Percentiles rank a stretch among this genome's conserved stretches.
Conservation (phyloP, 2,329 filamentous ascomycete genomes). For the Paramyrothecium roridum region DNA sequence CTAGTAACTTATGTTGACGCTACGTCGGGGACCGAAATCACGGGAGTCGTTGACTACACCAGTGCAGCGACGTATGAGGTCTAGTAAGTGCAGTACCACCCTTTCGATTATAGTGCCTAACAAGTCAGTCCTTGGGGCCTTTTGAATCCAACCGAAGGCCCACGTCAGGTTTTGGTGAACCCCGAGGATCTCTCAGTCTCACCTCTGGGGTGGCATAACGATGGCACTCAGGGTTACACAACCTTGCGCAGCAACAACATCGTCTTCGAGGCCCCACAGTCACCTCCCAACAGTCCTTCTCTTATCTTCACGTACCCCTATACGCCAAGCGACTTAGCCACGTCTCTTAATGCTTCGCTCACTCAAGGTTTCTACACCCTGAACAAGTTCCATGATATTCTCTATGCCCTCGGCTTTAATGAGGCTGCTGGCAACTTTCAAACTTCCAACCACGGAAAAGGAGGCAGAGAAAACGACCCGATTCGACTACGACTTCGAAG, state of each 20-base stretch:
- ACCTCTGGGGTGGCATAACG: constrained; percentile 45
- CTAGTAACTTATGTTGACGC: constrained; percentile 52
- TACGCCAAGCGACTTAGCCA: constrained; percentile 22
- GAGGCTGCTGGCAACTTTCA: constrained; percentile 54
- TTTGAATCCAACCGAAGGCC: constrained; percentile 46
- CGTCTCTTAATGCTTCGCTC: constrained; percentile 46
- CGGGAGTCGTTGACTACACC: constrained; percentile 50
- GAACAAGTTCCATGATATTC: constrained; percentile 52
- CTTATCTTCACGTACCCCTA: constrained; percentile 40
- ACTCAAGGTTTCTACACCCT: constrained; percentile 55
- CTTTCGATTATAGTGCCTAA: too few species aligned
- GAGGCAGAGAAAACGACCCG: constrained; percentile 43
- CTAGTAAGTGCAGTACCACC: constrained; percentile 19
- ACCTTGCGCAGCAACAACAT: constrained; percentile 52
- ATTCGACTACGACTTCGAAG: constrained; percentile 49
- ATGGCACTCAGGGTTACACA: constrained; percentile 39
- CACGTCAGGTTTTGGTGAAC: constrained; percentile 34
- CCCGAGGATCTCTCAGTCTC: constrained; percentile 40
- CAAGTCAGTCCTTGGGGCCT: constrained; percentile 37
- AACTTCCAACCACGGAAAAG: constrained; percentile 44
- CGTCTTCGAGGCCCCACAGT: constrained; percentile 46
- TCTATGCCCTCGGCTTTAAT: constrained; percentile 51
- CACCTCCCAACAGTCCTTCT: constrained; percentile 35
- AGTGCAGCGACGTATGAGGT: constrained; percentile 48
- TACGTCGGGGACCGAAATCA: constrained; percentile 31